A percentile compares a stretch with the other conserved stretches of the same genome.
Conservation (phyloP, 495 filamentous ascomycete species). For the Penicillium tannophilum region DNA sequence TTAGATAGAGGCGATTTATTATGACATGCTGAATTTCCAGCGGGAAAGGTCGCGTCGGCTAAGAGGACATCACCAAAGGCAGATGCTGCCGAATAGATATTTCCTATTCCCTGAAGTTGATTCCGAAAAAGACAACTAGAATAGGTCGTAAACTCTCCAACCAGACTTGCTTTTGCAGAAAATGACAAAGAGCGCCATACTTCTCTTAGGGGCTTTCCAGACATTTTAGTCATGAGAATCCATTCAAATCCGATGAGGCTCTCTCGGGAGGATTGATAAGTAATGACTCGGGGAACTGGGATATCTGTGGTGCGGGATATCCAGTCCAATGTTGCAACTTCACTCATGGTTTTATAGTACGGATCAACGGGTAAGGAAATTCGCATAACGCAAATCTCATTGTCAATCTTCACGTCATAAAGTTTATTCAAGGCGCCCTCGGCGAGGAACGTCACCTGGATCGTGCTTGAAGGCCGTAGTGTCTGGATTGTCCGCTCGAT, state of each 20-base stretch:
- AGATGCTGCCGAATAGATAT: no score
- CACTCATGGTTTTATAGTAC: conserved; percentile 51
- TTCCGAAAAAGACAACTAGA: no score
- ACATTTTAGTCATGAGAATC: conserved; percentile 58
- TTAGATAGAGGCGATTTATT: no score
- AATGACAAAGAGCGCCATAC: no score
- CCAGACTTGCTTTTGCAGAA: no score
- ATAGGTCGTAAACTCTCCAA: no score
- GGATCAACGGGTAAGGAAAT: conserved; percentile 58
- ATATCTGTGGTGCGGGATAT: conserved; percentile 47
- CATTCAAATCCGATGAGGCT: conserved; percentile 61
- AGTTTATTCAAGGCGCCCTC: conserved; percentile 18
- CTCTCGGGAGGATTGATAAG: conserved; percentile 45
- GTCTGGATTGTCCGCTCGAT: conserved; percentile 16
- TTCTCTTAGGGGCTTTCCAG: no score
- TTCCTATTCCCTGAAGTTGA: no score
- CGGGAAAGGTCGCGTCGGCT: no score
- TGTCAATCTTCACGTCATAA: conserved; percentile 12
- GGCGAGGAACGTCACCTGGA: conserved; percentile 10
- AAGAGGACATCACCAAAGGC: no score
- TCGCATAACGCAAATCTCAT: conserved; percentile 44
- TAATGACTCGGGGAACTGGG: conserved; percentile 53
- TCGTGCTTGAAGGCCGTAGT: conserved; percentile 7
- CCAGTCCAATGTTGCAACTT: conserved; percentile 57
- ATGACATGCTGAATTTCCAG: no score